phyloP scores from a whole-genome alignment of 345 rosid genomes.

The Brassica carinata region DNA sequence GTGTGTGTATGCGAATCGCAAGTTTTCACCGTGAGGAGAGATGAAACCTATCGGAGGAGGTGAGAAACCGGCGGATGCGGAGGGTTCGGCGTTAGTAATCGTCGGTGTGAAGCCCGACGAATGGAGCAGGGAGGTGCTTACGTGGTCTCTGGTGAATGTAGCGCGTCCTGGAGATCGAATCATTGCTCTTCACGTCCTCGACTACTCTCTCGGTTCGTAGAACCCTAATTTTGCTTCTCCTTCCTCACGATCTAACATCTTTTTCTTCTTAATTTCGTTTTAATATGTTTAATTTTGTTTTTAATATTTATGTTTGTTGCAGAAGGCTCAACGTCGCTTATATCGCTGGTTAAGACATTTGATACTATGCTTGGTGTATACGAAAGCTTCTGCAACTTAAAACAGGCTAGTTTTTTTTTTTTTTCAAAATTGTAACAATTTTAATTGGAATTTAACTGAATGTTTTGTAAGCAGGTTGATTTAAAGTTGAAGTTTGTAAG shows the following conservation, averaged over 20 bases:
- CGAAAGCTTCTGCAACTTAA: constrained; percentile 96
- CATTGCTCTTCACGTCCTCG: constrained; percentile 86
- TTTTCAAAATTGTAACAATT: too few species aligned
- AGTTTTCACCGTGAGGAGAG: constrained; percentile 7
- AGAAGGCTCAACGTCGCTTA: constrained; percentile 72
- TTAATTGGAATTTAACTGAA: too few species aligned
- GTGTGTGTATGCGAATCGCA: constrained; percentile 9
- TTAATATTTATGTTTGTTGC: not conserved
- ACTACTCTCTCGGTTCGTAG: constrained; percentile 48
- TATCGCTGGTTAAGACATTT: constrained; percentile 69
- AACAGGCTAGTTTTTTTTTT: constrained; percentile 55
- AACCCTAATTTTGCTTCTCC: not conserved
- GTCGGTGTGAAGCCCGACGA: constrained; percentile 82
- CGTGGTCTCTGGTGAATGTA: constrained; percentile 85
- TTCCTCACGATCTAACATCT: not conserved
- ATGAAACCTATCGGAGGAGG: constrained; percentile 48
- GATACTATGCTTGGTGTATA: constrained; percentile 78
- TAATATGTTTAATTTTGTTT: too few species aligned
- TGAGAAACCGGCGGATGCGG: constrained; percentile 33
- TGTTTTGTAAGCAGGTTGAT: constrained; percentile 59
- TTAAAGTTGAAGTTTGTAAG: constrained; percentile 85
- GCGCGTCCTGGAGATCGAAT: constrained; percentile 80
- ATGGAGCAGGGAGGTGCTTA: constrained; percentile 71
- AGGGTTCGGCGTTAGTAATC: constrained; percentile 46
- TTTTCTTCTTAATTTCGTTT: not conserved